A percentile compares a stretch with the other conserved stretches of the same genome.
phyloP scores from a whole-genome alignment of 495 filamentous ascomycete genomes.

The Amniculicola lignicola region DNA sequence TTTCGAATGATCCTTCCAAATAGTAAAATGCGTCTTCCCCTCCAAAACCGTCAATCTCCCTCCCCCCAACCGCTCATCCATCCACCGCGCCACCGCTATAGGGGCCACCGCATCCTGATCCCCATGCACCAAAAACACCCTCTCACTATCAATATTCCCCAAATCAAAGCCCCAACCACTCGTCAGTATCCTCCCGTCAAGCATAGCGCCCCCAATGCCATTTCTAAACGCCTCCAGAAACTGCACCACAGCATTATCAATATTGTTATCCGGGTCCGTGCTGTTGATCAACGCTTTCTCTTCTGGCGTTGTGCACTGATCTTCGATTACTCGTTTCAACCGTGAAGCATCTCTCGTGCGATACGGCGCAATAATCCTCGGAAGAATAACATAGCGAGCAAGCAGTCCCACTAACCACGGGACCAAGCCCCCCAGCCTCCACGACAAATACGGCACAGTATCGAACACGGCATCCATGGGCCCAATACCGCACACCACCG shows the following conservation, averaged over 20 bases:
- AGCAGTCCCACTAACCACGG: conserved; percentile 11
- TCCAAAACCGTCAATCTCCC: conserved; percentile 23
- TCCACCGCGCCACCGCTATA: conserved; percentile 20
- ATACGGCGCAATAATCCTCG: conserved; percentile 12
- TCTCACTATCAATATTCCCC: conserved; percentile 19
- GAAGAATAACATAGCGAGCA: conserved; percentile 23
- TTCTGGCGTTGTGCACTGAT: conserved; percentile 23
- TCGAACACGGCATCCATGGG: conserved; percentile 17
- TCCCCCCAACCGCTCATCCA: conserved; percentile 22
- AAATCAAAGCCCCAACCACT: conserved; percentile 28
- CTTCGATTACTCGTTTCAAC: conserved; percentile 25
- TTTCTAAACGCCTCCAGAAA: conserved; percentile 22
- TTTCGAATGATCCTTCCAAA: conserved; percentile 29
- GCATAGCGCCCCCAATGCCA: conserved; percentile 18
- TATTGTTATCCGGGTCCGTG: conserved; percentile 2
- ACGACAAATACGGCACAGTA: conserved; percentile 17
- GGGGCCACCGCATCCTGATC: conserved; percentile 19
- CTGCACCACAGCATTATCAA: conserved; percentile 16
- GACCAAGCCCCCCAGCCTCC: conserved; percentile 18
- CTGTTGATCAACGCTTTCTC: conserved; percentile 24
- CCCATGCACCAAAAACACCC: conserved; percentile 26
- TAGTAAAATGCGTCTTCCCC: conserved; percentile 28
- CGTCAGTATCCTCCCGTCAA: conserved; percentile 12
- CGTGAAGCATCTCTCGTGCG: conserved; percentile 17
- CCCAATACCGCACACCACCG: conserved; percentile 26